These are phyloP conservation scores for Lasiodiplodia citricola DNA, from an alignment of 2,329 filamentous ascomycete species.

Conservation along the genomic window DNA sequence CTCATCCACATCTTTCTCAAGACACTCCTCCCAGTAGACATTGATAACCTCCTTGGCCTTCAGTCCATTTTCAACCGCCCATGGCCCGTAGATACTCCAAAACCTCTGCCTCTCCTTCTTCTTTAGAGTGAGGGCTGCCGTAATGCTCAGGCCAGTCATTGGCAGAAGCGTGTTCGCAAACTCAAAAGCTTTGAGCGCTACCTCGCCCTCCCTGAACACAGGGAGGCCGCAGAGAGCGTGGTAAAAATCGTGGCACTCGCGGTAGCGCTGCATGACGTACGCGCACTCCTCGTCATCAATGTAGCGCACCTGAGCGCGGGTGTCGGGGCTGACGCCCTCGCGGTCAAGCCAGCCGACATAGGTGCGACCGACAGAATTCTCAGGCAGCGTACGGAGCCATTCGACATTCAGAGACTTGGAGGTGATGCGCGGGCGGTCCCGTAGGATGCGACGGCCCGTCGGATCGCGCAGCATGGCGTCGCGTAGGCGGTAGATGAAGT, in stretches of 20 bases:
- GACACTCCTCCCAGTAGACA: constrained; percentile 95
- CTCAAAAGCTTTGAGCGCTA: constrained; percentile 97
- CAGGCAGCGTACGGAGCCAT: constrained; percentile 72
- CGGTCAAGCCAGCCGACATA: constrained; percentile 93
- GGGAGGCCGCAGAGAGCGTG: constrained; percentile 92
- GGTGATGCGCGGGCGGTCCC: constrained; percentile 85
- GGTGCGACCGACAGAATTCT: constrained; percentile 76
- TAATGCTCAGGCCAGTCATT: constrained; percentile 88
- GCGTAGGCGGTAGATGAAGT: constrained; percentile 91
- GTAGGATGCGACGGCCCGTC: constrained; percentile 88
- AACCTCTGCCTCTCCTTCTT: constrained; percentile 70
- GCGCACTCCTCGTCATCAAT: constrained; percentile 95
- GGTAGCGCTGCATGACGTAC: constrained; percentile 98
- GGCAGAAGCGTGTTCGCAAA: constrained; percentile 93
- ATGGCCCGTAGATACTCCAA: constrained; percentile 78
- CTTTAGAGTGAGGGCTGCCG: constrained; percentile 71
- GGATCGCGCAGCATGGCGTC: constrained; percentile 85
- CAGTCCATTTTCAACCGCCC: constrained; percentile 85
- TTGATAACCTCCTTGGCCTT: constrained; percentile 83
- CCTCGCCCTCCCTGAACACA: constrained; percentile 90
- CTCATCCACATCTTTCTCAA: constrained; percentile 81
- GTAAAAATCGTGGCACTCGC: constrained; percentile 97
- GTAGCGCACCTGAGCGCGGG: constrained; percentile 79
- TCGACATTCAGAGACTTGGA: constrained; percentile 72
- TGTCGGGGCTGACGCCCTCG: constrained; percentile 92